phyloP scores from a whole-genome alignment of 306 rosid genomes.

The Datisca glomerata region DNA sequence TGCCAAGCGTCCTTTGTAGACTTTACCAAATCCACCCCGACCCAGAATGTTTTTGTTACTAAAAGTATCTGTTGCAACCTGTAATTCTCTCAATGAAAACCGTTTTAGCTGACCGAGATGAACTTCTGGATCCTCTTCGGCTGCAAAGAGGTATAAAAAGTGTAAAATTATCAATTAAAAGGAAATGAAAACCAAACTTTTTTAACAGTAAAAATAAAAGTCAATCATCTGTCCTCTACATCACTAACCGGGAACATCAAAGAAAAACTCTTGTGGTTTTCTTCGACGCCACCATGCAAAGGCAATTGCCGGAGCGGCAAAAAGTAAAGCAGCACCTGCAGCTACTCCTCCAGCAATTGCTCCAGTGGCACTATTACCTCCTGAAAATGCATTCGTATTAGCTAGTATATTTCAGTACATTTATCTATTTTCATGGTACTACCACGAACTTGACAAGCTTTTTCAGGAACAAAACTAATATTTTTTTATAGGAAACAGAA shows the following conservation, averaged over 20 bases:
- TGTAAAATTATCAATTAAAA: background rate
- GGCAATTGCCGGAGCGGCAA: conserved; percentile 85
- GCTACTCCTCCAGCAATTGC: conserved; percentile 89
- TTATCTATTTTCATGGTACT: background rate
- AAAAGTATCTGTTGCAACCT: conserved; percentile 79
- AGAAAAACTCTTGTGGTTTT: conserved; percentile 65
- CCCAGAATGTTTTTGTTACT: conserved; percentile 69
- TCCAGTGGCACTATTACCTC: conserved; percentile 52
- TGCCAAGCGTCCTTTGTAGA: conserved; percentile 87
- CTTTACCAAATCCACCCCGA: conserved; percentile 93
- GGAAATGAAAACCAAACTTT: background rate
- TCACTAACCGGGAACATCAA: conserved; percentile 89
- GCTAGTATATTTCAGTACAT: background rate
- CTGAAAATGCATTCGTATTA: background rate
- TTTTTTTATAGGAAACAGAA: background rate
- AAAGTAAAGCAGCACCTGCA: conserved; percentile 79
- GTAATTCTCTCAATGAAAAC: conserved; percentile 76
- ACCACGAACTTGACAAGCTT: background rate
- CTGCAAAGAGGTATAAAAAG: conserved; percentile 27
- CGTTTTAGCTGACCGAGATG: conserved; percentile 81
- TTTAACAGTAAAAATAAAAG: no score
- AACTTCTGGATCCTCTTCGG: conserved; percentile 93
- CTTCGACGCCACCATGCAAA: conserved; percentile 59
- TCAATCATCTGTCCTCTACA: no score
- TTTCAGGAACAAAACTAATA: background rate